Base-by-base conservation (phyloP, 495 filamentous ascomycete genomes). In the Neurospora sp. region DNA sequence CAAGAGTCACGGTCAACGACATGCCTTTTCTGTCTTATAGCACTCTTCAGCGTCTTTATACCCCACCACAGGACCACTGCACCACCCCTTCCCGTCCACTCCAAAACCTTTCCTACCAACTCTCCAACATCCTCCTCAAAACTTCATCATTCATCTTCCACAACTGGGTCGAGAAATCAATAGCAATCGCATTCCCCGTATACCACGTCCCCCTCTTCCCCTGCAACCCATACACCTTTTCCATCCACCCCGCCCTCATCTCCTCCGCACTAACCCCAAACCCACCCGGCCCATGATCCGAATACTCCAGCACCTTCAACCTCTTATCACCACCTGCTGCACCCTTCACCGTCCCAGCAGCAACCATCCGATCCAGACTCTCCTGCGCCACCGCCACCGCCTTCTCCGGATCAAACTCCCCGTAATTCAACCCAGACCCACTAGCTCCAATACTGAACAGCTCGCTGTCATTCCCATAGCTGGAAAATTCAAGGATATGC, bases 121-220 rank as follows among this genome's bases (percentile, higher is more conserved):
- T 59, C 22, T 59, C 22, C 10, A 59, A 14, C 47, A 59, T 59
- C 47, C 47, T 59, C 22, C 22, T 59, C 37, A 72, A 37, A 14
- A 72, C n/a, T 6, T 61, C 71, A 47, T 75, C 74, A 42, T 75
- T 75, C 35, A 75, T 73, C 72, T 75, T 75, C 74, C 72, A 75
- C 31, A 73, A 41, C 37, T 71, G 45, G 8, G 72, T 44, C 3
- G 65, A 59, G 31, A 75, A 75, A 20, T 75, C 74, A 39, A 70
- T 68, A 6, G 71, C 71, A 47, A 75, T 69, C 10, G 47, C 74
- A 44, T 71, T 71, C 6, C 82, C 81, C 5, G 82, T 83, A 74
- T 79, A 85, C 78, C 80, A 84, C 7, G 83, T 85, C 39, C 76
- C 80, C 38, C 79, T 79, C 70, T 80, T 75, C 16, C 82, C 82